A percentile compares a stretch with the other conserved stretches of the same genome.
Conservation (phyloP, 1,139 yeast species). For the Pichia sp. region DNA sequence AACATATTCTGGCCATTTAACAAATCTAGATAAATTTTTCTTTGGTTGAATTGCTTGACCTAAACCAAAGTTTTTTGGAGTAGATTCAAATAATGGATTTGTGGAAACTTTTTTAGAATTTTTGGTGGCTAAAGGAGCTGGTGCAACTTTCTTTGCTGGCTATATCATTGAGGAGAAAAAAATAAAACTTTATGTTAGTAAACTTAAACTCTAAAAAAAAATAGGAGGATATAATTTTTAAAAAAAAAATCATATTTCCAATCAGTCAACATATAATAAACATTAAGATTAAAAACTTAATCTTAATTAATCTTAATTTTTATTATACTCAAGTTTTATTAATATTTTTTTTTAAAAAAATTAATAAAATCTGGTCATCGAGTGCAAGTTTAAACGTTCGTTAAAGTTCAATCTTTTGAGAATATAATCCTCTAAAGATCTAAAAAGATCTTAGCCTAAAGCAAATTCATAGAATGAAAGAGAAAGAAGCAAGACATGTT, state of each 20-base stretch:
- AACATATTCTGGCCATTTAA: conserved; percentile 97
- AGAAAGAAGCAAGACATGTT: conserved; percentile 3
- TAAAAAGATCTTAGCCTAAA: conserved; percentile 8
- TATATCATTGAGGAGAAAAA: conserved; percentile 63
- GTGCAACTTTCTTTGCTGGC: conserved; percentile 91
- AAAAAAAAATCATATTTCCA: background rate
- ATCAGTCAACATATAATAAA: background rate
- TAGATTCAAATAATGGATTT: conserved; percentile 71
- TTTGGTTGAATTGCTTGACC: conserved; percentile 95
- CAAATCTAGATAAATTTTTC: conserved; percentile 92
- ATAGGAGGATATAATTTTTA: background rate
- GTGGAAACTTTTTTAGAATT: conserved; percentile 26
- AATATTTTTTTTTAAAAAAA: background rate
- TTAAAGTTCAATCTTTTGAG: conserved; percentile 10
- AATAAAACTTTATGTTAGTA: conserved; percentile 19
- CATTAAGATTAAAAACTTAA: background rate
- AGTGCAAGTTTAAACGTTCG: conserved; percentile 7
- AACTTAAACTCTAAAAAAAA: conserved; percentile 17
- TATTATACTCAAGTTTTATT: background rate
- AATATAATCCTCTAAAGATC: conserved; percentile 18
- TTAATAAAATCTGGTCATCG: conserved; percentile 10
- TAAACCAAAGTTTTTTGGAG: conserved; percentile 93
- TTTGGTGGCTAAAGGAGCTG: conserved; percentile 61
- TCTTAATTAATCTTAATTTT: no score
- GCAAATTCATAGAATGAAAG: background rate